Evolutionary conservation across 2,329 filamentous ascomycete species (phyloP).

Genomic region (Ascochyta viciae-villosae): DNA sequence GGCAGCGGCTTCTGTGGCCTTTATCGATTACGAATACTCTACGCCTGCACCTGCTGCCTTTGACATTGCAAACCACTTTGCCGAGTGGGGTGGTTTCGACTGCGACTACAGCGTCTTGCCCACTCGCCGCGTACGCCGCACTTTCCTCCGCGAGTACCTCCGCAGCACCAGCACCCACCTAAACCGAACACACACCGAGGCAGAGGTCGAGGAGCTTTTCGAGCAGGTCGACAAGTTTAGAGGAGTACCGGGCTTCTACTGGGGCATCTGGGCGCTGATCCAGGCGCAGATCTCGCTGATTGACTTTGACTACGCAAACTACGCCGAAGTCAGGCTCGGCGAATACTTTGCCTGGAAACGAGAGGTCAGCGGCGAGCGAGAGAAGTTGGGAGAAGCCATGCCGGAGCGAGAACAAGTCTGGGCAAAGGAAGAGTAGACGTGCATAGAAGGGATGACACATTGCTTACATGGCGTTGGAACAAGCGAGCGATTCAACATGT

Average conservation of each 20-base stretch:
- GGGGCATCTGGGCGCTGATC: slow-evolving; percentile 95
- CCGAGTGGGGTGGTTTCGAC: slow-evolving; percentile 97
- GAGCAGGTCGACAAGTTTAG: slow-evolving; percentile 86
- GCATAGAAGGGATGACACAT: not conserved
- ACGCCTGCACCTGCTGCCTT: slow-evolving; percentile 94
- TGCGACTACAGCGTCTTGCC: slow-evolving; percentile 89
- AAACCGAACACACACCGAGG: slow-evolving; percentile 51
- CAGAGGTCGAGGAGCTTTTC: slow-evolving; percentile 73
- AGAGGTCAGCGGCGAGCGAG: slow-evolving; percentile 14
- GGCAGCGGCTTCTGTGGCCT: slow-evolving; percentile 54
- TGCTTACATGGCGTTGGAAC: slow-evolving; percentile 8
- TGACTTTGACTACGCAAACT: slow-evolving; percentile 93
- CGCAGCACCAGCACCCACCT: slow-evolving; percentile 66
- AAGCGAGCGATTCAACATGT: slow-evolving; percentile 20
- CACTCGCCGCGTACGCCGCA: slow-evolving; percentile 74
- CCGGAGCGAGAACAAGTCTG: slow-evolving; percentile 15
- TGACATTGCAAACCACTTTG: slow-evolving; percentile 97
- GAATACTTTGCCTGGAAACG: slow-evolving; percentile 94
- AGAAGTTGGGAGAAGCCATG: slow-evolving; percentile 9
- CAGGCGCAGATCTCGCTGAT: slow-evolving; percentile 94
- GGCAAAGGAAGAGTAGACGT: slow-evolving; percentile 12
- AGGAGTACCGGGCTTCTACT: slow-evolving; percentile 86
- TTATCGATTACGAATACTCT: slow-evolving; percentile 99
- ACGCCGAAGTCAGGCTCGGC: slow-evolving; percentile 83
- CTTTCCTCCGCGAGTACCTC: slow-evolving; percentile 86